phyloP scores from a whole-genome alignment of 148 eudicot species.

The Rhododendron molle region DNA sequence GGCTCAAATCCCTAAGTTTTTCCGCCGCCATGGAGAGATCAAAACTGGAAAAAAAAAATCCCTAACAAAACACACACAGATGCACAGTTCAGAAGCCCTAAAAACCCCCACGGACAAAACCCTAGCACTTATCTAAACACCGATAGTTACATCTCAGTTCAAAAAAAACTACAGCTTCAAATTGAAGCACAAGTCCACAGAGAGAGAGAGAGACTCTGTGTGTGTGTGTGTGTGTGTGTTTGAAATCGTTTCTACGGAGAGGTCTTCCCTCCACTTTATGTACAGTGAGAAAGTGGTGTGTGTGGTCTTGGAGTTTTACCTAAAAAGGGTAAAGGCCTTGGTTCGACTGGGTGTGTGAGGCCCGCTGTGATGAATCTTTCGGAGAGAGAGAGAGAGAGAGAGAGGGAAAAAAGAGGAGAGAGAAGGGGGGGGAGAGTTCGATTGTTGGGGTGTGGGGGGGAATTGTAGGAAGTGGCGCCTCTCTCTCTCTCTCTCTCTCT shows the following conservation, averaged over 20 bases:
- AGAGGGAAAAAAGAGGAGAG: background rate
- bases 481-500: background rate
- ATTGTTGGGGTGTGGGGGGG: background rate
- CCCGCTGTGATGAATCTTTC: constrained; percentile 3
- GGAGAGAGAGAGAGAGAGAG: background rate
- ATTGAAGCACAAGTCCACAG: constrained; percentile 42
- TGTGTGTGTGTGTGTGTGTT: background rate
- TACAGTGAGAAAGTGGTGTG: constrained; percentile 8
- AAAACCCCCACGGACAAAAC: constrained; percentile 15
- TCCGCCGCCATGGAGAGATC: constrained; percentile 75
- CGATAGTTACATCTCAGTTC: background rate
- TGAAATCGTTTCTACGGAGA: constrained; percentile 11
- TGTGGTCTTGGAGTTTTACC: background rate
- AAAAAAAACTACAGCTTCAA: constrained; percentile 52
- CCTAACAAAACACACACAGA: constrained; percentile 17
- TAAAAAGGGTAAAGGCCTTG: background rate
- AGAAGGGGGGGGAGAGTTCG: background rate
- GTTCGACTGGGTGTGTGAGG: background rate
- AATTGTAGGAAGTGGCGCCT: background rate
- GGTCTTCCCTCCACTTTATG: constrained; percentile 27
- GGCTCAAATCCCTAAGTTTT: constrained; percentile 85
- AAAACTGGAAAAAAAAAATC: constrained; percentile 21
- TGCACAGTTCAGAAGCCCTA: constrained; percentile 13
- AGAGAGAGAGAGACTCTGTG: background rate
- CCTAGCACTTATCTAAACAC: constrained; percentile 20